Base-by-base conservation (phyloP, 371 early-diverging fungal species). In the Mortierella sp. region DNA sequence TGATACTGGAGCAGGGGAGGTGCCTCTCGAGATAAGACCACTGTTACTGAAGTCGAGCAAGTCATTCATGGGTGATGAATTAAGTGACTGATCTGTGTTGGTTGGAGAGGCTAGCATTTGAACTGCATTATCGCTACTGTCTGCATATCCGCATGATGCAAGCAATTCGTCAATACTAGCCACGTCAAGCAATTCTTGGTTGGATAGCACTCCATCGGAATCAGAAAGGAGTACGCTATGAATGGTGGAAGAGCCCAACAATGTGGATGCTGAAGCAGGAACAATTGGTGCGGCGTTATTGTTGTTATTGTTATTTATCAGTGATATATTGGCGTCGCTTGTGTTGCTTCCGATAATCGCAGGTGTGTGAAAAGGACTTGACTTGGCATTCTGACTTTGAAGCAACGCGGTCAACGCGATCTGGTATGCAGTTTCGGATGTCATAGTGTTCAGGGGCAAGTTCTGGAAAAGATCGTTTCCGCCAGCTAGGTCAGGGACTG, bases 391-490 rank as follows among this genome's bases (percentile, higher is more conserved):
- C 60, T 69, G 72, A 22, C 57, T 74, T 45, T 71, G 70, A 43
- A 75, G 63, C 41, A 81, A 41, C 36, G 70, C 72, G 55, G 50
- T 69, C 15, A 81, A 58, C 22, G 76, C 70, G n/a, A 75, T 62
- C 72, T 81, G 81, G 36, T 81, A 81, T 36, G 81, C 81, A 36
- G 22, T 72, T 41, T 69, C 72, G 58, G 76, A 57, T 33, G 61
- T 36, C 59, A 70, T 10, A 3, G 68, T n/a, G 32, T 59, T 67
- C 15, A 67, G 21, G 1, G 58, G 28, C 16, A 61, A 8, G 43
- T 72, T 59, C 50, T 76, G 70, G 1, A 60, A 11, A 41, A 63
- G 38, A 33, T 19, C 61, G 21, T 58, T 67, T 22, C 41, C 63
- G 9, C 48, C 63, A 13, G 64, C 58, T 32, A 81, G 52, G 33